Conservation (phyloP, 768 basidiomycete genomes). For the Pisolithus tinctorius region DNA sequence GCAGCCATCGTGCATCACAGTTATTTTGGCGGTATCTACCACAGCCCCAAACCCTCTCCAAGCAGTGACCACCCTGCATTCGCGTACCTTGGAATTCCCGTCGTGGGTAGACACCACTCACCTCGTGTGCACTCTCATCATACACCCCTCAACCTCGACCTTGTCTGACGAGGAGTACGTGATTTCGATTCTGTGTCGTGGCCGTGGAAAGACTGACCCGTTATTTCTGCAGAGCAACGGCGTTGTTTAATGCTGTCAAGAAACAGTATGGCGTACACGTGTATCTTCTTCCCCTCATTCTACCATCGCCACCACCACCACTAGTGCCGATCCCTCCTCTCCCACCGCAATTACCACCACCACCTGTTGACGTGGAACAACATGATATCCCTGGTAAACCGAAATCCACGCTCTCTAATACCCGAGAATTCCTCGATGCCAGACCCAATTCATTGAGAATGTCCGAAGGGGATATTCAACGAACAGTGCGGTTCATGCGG, state of each 20-base stretch:
- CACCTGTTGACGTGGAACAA: constrained; percentile 20
- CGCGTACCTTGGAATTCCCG: constrained; percentile 61
- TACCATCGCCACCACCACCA: constrained; percentile 58
- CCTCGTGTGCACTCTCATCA: constrained; percentile 68
- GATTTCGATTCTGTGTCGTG: background rate
- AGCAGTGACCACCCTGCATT: constrained; percentile 68
- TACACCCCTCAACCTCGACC: constrained; percentile 64
- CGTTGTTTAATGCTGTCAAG: constrained; percentile 81
- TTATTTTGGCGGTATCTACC: constrained; percentile 78
- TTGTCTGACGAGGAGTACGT: constrained; percentile 78
- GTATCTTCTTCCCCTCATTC: constrained; percentile 56
- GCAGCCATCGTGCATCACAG: constrained; percentile 30
- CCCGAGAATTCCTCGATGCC: background rate
- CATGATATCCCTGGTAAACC: constrained; percentile 8
- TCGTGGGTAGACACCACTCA: constrained; percentile 73
- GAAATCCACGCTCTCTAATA: background rate
- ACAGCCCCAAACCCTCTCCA: constrained; percentile 77
- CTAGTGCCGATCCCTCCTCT: constrained; percentile 62
- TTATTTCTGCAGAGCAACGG: constrained; percentile 47
- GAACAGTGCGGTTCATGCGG: constrained; percentile 69
- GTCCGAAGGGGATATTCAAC: constrained; percentile 66
- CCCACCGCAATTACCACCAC: constrained; percentile 61
- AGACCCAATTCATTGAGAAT: constrained; percentile 39
- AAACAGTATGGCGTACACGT: constrained; percentile 79
- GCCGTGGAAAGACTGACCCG: constrained; percentile 6